These are phyloP conservation scores for Thuidium tamariscinum DNA, from an alignment of 225 moss, liverwort and hornwort species.

Conservation along the genomic window DNA sequence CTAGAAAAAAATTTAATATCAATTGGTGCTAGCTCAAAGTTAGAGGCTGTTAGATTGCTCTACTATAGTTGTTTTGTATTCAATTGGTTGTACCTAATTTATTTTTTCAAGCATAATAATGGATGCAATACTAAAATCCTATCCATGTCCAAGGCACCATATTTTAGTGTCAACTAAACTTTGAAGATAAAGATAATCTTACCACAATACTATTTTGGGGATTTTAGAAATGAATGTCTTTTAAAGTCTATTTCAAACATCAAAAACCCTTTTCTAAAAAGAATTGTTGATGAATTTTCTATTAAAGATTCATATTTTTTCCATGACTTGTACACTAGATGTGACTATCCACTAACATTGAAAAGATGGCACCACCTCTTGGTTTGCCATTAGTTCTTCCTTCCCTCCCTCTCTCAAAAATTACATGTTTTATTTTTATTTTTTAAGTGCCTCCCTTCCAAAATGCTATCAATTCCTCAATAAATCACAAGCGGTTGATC, in stretches of 20 bases:
- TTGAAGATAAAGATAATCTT: not conserved
- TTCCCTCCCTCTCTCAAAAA: too few species aligned
- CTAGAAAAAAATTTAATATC: not conserved
- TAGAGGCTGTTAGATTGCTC: rapidly evolving
- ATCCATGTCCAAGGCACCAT: not conserved
- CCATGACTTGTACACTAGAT: too few species aligned
- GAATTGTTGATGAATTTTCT: not conserved
- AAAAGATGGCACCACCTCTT: too few species aligned
- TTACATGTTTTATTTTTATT: too few species aligned
- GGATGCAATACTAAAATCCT: not conserved
- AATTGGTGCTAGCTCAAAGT: not conserved
- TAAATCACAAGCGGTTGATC: too few species aligned
- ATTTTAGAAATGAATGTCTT: not conserved
- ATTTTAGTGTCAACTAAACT: not conserved
- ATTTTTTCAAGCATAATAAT: not conserved
- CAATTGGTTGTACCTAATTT: not conserved
- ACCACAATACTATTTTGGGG: not conserved
- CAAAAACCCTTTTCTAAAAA: not conserved
- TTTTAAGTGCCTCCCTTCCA: too few species aligned
- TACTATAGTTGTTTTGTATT: not conserved
- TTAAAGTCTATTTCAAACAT: not conserved
- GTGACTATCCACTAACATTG: too few species aligned
- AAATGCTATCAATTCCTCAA: too few species aligned
- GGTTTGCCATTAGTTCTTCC: too few species aligned
- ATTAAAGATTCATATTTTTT: not conserved